phyloP scores from a whole-genome alignment of 768 basidiomycete genomes.

The Omphalotus guepiniiformis region DNA sequence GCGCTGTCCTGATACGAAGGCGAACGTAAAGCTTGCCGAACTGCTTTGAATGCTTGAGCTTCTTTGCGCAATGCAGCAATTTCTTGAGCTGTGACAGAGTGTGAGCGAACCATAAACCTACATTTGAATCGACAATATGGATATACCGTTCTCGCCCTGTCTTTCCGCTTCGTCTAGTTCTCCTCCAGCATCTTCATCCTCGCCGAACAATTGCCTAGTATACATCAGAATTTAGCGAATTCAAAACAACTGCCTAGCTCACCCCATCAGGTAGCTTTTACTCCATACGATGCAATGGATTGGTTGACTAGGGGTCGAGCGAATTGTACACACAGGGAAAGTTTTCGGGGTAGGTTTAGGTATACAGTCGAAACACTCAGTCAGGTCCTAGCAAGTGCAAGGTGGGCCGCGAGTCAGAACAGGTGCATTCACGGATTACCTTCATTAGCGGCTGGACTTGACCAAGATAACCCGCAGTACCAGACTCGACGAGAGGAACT shows the following conservation, averaged over 20 bases:
- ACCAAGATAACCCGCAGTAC: constrained; percentile 94
- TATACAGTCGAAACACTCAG: constrained; percentile 97
- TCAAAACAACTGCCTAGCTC: constrained; percentile 22
- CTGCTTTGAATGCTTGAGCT: constrained; percentile 80
- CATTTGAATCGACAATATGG: neutral
- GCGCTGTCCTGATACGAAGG: constrained; percentile 37
- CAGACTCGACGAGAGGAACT: constrained; percentile 91
- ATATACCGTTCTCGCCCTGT: constrained; percentile 87
- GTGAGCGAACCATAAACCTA: neutral
- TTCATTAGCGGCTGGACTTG: constrained; percentile 94
- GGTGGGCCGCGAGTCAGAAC: neutral
- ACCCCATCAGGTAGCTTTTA: constrained; percentile 94
- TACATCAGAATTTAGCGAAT: neutral
- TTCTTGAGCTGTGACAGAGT: constrained; percentile 62
- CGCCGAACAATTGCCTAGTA: constrained; percentile 86
- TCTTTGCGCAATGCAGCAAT: constrained; percentile 88
- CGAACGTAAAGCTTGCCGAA: constrained; percentile 64
- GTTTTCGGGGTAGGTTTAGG: constrained; percentile 90
- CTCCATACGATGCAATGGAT: constrained; percentile 99
- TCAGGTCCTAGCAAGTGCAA: constrained; percentile 53
- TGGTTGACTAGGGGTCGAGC: constrained; percentile 93
- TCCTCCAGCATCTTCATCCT: constrained; percentile 75
- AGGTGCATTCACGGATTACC: constrained; percentile 32
- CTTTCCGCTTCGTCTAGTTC: constrained; percentile 93
- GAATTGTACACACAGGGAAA: constrained; percentile 96